Conservation (phyloP, 257 asterid genomes). For the Lycium ferocissimum region DNA sequence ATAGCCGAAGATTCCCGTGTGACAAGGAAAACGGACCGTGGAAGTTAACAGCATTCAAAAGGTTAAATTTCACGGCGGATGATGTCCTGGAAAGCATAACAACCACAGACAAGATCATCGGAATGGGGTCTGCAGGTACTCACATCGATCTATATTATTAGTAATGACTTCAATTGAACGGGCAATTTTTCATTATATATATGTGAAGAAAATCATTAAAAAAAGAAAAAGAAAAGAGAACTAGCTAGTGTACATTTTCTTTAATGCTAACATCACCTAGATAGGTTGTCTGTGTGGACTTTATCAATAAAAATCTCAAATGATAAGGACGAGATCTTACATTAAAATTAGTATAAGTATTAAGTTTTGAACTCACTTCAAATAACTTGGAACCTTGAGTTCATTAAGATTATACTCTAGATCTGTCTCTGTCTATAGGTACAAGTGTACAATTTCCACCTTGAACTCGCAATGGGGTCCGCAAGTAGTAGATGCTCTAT, state of each 20-base stretch:
- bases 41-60: slow-evolving; percentile 86
- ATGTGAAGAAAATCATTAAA: background rate
- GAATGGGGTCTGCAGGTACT: slow-evolving; percentile 82
- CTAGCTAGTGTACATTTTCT: background rate
- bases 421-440: background rate
- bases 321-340: background rate
- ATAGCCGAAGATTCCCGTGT: slow-evolving; percentile 46
- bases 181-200: background rate
- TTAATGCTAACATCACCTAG: background rate
- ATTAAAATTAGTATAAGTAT: background rate
- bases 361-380: background rate
- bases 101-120: slow-evolving; percentile 63
- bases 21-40: slow-evolving; percentile 66
- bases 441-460: background rate
- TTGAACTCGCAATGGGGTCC: background rate
- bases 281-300: background rate
- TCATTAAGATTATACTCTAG: background rate
- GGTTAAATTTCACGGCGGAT: slow-evolving; percentile 76
- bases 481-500: background rate
- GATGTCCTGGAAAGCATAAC: slow-evolving; percentile 71
- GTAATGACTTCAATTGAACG: background rate
- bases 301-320: background rate
- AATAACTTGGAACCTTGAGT: background rate
- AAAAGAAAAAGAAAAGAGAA: too few relatives aligned
- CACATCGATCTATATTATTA: background rate